Evolutionary conservation across 1,284 basidiomycete species (phyloP).

Genomic region (Cryptococcus jaspeensis): DNA sequence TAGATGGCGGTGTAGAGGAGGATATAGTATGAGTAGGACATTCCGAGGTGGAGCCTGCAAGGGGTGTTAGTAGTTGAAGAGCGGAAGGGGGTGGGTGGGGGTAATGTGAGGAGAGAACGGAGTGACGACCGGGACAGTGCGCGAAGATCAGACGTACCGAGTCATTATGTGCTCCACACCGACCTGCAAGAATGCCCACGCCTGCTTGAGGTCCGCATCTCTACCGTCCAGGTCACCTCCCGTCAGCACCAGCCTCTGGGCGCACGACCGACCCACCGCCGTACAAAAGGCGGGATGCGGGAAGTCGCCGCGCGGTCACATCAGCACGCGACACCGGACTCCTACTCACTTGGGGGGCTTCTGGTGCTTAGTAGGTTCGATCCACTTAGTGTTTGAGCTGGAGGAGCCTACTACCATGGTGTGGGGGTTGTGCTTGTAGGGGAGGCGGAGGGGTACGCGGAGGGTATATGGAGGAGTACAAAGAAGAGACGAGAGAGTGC

Average conservation of each 20-base stretch:
- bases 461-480: not conserved
- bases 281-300: not conserved
- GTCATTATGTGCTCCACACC: conserved; percentile 95
- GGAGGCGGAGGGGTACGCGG: conserved; percentile 6
- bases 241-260: not conserved
- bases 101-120: not conserved
- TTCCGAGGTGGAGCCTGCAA: conserved; percentile 70
- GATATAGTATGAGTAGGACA: conserved; percentile 91
- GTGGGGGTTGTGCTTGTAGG: not conserved
- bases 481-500: not conserved
- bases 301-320: not conserved
- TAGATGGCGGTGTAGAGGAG: conserved; percentile 90
- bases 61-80: not conserved
- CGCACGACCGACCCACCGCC: not conserved
- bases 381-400: conserved; percentile 15
- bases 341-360: conserved; percentile 47
- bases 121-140: not conserved
- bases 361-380: conserved; percentile 32
- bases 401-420: not conserved
- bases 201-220: conserved; percentile 60
- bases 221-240: not conserved
- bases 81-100: not conserved
- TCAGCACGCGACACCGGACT: conserved; percentile 8
- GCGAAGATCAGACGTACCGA: conserved; percentile 47
- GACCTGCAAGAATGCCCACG: conserved; percentile 83